Base-by-base conservation (phyloP, 208 protist genomes). In the Leishmania braziliensis region DNA sequence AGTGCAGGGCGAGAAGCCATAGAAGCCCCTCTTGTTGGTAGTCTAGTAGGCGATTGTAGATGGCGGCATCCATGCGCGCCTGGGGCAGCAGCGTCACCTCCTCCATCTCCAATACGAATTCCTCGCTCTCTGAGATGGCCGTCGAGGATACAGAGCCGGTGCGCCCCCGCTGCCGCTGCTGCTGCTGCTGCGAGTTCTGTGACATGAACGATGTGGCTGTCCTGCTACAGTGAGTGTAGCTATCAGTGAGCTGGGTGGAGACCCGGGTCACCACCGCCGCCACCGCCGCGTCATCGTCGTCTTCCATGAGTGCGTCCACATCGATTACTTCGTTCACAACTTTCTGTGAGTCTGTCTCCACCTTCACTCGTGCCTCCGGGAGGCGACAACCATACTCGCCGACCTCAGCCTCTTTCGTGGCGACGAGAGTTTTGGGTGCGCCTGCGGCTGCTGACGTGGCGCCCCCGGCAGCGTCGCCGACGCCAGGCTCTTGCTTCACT, bases 1-100 rank as follows among this genome's bases (percentile, higher is more conserved):
- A 39, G 82, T 99, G 98, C 58, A 99, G 85, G 60, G 98, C 90
- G 83, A 98, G 97, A 70, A 99, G 81, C 99, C 99, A 99, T 36
- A 87, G 68, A n/a, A 99, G 80, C 23, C 95, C 90, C 12, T 94
- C 95, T 50, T 94, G 84, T 83, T 99, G 98, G 88, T 99, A 99
- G 46, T 93, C 88, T 43, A 99, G 97, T 2, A 99, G 88, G 62
- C 85, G 84, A 43, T 89, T 80, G 85, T 95, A 95, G 68, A 95
- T 87, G 73, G 75, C 74, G 23, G 78, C 83, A 65, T 78, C 70
- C 75, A 93, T 82, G 74, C 77, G 82, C 23, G 95, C 87, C 18
- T 88, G 88, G 33, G 85, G 85, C 29, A 88, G 39, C 2, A 92
- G 58, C 23, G 79, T 81, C 20, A 90, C 84, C 48, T 86, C 81